These are phyloP conservation scores for Scutellaria minor DNA, from an alignment of 257 asterid genomes.

Conservation along the genomic window DNA sequence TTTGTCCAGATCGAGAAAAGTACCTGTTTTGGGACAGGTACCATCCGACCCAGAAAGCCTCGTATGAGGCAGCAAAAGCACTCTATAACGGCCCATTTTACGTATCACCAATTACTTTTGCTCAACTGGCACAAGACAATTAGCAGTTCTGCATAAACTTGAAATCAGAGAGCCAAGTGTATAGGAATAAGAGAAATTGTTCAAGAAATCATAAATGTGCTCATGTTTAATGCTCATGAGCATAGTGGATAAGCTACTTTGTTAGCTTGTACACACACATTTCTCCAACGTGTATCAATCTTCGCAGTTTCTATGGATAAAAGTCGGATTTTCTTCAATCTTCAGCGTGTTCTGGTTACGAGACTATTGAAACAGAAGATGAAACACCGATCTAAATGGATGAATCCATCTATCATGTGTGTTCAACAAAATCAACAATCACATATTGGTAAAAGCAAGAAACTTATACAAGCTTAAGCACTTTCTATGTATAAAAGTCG, in stretches of 20 bases:
- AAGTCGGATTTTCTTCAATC: too few species aligned
- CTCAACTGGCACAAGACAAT: conserved; percentile 40
- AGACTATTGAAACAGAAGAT: too few species aligned
- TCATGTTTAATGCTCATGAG: neutral
- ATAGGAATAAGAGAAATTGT: conserved; percentile 21
- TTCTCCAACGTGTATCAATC: neutral
- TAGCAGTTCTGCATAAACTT: conserved; percentile 14
- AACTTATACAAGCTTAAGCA: neutral
- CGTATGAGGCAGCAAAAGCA: conserved; percentile 46
- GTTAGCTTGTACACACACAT: neutral
- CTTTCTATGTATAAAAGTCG: too few species aligned
- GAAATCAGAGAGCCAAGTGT: neutral
- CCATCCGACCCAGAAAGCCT: conserved; percentile 63
- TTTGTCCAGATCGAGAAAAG: conserved; percentile 46
- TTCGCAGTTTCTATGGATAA: too few species aligned
- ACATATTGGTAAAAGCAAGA: neutral
- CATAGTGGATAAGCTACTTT: neutral
- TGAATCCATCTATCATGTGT: too few species aligned
- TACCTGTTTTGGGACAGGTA: conserved; percentile 61
- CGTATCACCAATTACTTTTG: conserved; percentile 43
- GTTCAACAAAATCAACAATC: neutral
- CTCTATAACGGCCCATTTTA: conserved; percentile 37
- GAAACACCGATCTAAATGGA: too few species aligned
- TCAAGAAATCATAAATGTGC: neutral
- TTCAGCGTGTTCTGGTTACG: too few species aligned